Conservation (phyloP, 2,329 filamentous ascomycete species). For the Rutstroemia sp. region DNA sequence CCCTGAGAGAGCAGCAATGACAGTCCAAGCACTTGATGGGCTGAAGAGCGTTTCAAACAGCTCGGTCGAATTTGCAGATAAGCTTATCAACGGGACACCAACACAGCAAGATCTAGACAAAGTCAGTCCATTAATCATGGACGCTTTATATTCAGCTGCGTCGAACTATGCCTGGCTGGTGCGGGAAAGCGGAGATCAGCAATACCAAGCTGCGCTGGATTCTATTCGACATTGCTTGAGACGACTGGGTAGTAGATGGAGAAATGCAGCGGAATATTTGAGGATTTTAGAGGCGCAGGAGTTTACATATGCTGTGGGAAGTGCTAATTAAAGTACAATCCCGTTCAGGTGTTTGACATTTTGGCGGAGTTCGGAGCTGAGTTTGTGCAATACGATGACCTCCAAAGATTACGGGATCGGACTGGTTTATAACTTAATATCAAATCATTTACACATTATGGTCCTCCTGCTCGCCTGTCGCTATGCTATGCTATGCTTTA, state of each 20-base stretch:
- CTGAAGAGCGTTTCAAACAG: conserved; percentile 27
- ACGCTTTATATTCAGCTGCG: conserved; percentile 33
- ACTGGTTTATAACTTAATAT: too few relatives aligned
- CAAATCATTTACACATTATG: too few relatives aligned
- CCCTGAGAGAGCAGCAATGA: conserved; percentile 27
- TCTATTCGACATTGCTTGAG: conserved; percentile 27
- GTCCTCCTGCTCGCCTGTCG: too few relatives aligned
- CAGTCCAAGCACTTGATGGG: conserved; percentile 29
- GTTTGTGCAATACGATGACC: too few relatives aligned
- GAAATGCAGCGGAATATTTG: conserved; percentile 32
- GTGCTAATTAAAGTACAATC: conserved; percentile 6
- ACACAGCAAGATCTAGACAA: conserved; percentile 23
- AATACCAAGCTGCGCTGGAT: conserved; percentile 27
- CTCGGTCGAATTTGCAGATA: conserved; percentile 27
- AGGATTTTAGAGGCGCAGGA: conserved; percentile 32
- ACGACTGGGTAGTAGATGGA: conserved; percentile 30
- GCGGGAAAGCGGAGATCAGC: conserved; percentile 31
- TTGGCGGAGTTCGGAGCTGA: background rate
- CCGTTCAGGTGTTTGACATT: background rate
- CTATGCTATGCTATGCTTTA: too few relatives aligned
- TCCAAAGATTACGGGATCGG: too few relatives aligned
- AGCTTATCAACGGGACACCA: conserved; percentile 19
- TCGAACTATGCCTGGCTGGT: conserved; percentile 33
- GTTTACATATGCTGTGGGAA: conserved; percentile 26
- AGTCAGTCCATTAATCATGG: conserved; percentile 32